A percentile compares a stretch with the other conserved stretches of the same genome.
phyloP scores from a whole-genome alignment of 495 filamentous ascomycete species.

The Articulospora tetracladia region DNA sequence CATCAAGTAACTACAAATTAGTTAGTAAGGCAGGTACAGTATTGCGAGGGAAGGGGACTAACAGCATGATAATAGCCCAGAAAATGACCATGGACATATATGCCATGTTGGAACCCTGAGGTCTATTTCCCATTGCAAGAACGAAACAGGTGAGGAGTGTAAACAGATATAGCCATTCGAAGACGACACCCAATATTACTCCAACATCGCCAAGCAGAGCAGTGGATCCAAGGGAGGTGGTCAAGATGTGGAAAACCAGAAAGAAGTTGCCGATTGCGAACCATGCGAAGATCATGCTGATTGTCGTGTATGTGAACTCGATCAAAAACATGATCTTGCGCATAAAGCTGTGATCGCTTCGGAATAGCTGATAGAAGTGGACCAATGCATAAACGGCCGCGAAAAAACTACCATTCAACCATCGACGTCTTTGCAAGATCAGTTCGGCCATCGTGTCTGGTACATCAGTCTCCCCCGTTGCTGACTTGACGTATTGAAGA shows the following conservation, averaged over 20 bases:
- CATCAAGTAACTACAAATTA: conserved; percentile 65
- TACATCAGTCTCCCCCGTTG: conserved; percentile 97
- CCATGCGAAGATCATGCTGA: conserved; percentile 98
- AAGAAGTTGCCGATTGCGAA: conserved; percentile 99
- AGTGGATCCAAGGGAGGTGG: conserved; percentile 67
- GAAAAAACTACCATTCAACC: conserved; percentile 99
- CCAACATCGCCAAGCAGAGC: conserved; percentile 71
- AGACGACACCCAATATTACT: conserved; percentile 77
- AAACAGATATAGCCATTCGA: conserved; percentile 94
- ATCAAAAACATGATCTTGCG: conserved; percentile 86
- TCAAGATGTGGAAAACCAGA: conserved; percentile 96
- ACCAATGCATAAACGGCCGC: conserved; percentile 93
- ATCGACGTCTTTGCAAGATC: conserved; percentile 92
- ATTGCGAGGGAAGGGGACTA: conserved; percentile 29
- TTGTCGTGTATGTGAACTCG: conserved; percentile 89
- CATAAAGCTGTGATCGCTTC: conserved; percentile 82
- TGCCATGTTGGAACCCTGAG: conserved; percentile 86
- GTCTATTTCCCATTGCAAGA: conserved; percentile 89
- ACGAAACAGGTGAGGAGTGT: conserved; percentile 94
- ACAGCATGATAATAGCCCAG: conserved; percentile 94
- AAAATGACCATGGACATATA: conserved; percentile 98
- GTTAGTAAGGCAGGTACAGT: conserved; percentile 7
- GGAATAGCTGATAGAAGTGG: conserved; percentile 92
- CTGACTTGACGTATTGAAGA: conserved; percentile 94
- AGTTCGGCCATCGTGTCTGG: conserved; percentile 91